Evolutionary conservation across 2,329 filamentous ascomycete genomes (phyloP), one percentile per base, ranked within the genome.

Genomic region (Endocalyx cinctus): DNA sequence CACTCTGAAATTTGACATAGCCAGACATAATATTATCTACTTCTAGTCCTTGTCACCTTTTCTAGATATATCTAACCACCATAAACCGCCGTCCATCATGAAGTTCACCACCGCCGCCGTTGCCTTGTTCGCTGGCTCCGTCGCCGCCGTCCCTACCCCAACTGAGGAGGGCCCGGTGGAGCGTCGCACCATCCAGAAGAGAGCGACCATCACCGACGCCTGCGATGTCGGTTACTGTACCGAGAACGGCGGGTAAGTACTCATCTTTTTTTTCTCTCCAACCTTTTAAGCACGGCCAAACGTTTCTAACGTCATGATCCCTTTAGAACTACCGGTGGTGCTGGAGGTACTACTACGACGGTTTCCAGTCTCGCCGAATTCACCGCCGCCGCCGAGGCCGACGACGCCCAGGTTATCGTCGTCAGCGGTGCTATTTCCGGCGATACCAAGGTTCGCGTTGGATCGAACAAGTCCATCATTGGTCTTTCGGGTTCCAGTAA

Each of bases 271-370:
- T 5, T n/a, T 10, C 17, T 13, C 19, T 17, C 17, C 15, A 16
- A 11, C n/a, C n/a, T n/a, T n/a, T n/a, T 15, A 26, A 29, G 18
- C 10, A 11, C 2, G 12, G 12, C 6, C 11, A 33, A 34, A 25
- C 38, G n/a, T 38, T 31, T 6, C 4, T 13, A 5, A 15, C 26
- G 17, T 4, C 25, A 15, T 17, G 6, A 10, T 12, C 17, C 16
- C 16, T 29, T 5, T n/a, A 51, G 49, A 18, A 77, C 73, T 4
- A 77, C 64, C 5, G 74, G 74, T 33, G 74, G 75, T 33, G 58
- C 63, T 16, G 70, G 67, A n/a, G 74, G 72, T 30, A 60, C 67
- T 3, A 73, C 72, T 8, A 70, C 67, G 18, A 76, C 72, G 8
- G 74, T 78, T 34, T 67, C 67, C 14, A 65, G 63, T 5, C 67